A percentile compares a stretch with the other conserved stretches of the same genome.
Evolutionary conservation across 257 asterid genomes (phyloP).

Genomic region (Gynochthodes officinalis): DNA sequence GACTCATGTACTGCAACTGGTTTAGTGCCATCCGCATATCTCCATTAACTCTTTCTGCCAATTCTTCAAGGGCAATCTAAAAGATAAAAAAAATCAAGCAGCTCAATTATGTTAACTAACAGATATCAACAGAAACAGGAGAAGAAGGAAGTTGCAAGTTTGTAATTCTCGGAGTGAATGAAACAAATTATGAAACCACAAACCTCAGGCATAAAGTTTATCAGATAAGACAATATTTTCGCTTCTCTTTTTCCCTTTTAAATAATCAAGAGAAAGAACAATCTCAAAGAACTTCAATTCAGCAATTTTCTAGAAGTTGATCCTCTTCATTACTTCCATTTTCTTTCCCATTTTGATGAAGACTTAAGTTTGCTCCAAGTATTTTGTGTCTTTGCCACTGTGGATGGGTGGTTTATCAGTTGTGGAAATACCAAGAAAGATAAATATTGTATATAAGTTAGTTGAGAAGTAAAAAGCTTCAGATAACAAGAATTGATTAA

Average conservation of each 20-base stretch:
- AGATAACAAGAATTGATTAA: neutral
- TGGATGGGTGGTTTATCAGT: neutral
- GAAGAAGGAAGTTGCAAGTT: neutral
- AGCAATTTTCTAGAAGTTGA: neutral
- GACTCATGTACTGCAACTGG: slow-evolving; percentile 94
- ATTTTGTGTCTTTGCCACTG: neutral
- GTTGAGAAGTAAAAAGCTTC: neutral
- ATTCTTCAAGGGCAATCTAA: slow-evolving; percentile 95
- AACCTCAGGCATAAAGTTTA: neutral
- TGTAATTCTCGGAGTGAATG: slow-evolving; percentile 4
- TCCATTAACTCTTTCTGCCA: slow-evolving; percentile 88
- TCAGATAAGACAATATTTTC: neutral
- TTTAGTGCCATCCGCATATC: slow-evolving; percentile 97
- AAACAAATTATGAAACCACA: neutral
- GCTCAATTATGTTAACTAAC: slow-evolving; percentile 15
- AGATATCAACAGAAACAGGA: neutral
- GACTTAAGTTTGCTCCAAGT: neutral
- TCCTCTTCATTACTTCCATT: neutral
- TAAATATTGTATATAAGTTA: neutral
- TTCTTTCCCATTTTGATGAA: neutral
- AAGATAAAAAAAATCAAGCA: slow-evolving; percentile 18
- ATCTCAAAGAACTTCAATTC: neutral
- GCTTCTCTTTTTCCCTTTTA: neutral
- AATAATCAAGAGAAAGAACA: neutral
- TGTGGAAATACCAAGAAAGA: neutral